Percentiles rank a stretch among this genome's conserved stretches.
Evolutionary conservation across 371 early-diverging fungal genomes (phyloP).

Genomic region (Scutellospora calospora): DNA sequence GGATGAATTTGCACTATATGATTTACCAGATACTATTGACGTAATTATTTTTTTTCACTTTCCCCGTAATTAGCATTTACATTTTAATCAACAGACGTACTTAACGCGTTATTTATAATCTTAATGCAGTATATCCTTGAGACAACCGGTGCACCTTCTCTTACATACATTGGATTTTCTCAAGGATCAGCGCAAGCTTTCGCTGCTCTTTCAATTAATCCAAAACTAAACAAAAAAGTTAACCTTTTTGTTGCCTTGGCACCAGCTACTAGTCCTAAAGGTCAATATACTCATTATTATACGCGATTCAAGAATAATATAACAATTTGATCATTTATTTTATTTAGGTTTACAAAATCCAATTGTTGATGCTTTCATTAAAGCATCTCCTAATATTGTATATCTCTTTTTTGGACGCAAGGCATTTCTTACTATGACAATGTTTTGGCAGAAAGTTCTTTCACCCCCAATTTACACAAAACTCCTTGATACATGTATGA

Average conservation of each 20-base stretch:
- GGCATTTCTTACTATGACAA: slow-evolving; percentile 76
- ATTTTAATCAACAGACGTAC: too few species aligned
- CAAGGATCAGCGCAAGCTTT: slow-evolving; percentile 96
- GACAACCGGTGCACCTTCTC: slow-evolving; percentile 75
- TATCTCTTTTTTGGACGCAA: slow-evolving; percentile 93
- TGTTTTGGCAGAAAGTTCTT: slow-evolving; percentile 89
- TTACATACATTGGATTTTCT: slow-evolving; percentile 96
- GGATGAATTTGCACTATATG: slow-evolving; percentile 89
- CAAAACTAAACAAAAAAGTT: slow-evolving; percentile 81
- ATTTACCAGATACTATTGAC: slow-evolving; percentile 88
- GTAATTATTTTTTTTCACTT: slow-evolving; percentile 52
- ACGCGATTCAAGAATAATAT: not conserved
- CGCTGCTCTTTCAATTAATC: slow-evolving; percentile 85
- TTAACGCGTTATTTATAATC: too few species aligned
- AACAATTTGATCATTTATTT: slow-evolving; percentile 7
- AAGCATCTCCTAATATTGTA: slow-evolving; percentile 87
- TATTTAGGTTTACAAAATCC: slow-evolving; percentile 77
- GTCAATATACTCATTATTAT: slow-evolving; percentile 42
- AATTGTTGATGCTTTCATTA: slow-evolving; percentile 82
- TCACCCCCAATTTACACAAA: slow-evolving; percentile 80
- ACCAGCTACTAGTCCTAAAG: slow-evolving; percentile 89
- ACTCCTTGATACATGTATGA: slow-evolving; percentile 76
- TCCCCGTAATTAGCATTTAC: too few species aligned
- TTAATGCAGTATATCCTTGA: slow-evolving; percentile 76
- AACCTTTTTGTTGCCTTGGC: slow-evolving; percentile 92